Base-by-base conservation (phyloP, 768 basidiomycete genomes). In the Leccinum sublutescens region DNA sequence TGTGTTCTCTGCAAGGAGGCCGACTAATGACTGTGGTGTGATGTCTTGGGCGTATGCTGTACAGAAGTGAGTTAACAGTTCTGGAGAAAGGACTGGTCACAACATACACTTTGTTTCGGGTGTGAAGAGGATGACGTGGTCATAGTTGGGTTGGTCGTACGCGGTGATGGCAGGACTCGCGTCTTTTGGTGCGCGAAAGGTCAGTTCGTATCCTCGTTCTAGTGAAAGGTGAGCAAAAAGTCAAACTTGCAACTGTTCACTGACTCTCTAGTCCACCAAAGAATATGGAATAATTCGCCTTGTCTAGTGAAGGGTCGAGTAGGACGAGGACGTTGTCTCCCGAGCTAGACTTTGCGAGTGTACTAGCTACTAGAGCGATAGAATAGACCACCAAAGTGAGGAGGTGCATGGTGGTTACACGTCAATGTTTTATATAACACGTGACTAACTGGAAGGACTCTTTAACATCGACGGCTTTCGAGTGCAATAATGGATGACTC, bases 121-220 rank as follows among this genome's bases (percentile, higher is more conserved):
- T 1, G 94, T 83, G 60, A 97, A 88, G 62, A 98, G 72, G 62
- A 98, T 84, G 74, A 97, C 84, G 70, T 98, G 94, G 50, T 87
- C 83, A 75, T 93, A 97, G 50, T 82, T 78, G 40, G 88, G 83
- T 21, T 88, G 81, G 65, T 85, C 91, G 71, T 88, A 85, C 67
- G 87, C 79, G 23, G 88, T 77, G 43, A 94, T 74, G 23, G 80
- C 73, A 10, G 92, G 89, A 50, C 75, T 76, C 49, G 84, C 82
- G 54, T 89, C 90, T 73, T 87, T 92, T 15, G 95, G 91, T 21
- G 82, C 79, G 54, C 95, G 88, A 79, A 95, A 94, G 1, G 90
- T 94, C 50, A 98, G 77, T 53, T 91, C 79, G 74, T 91, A 97
- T 9, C 96, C 96, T 61, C 85, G 79, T 51, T 84, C 92, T 95